phyloP scores from a whole-genome alignment of 768 basidiomycete genomes.

The Russula vinacea region DNA sequence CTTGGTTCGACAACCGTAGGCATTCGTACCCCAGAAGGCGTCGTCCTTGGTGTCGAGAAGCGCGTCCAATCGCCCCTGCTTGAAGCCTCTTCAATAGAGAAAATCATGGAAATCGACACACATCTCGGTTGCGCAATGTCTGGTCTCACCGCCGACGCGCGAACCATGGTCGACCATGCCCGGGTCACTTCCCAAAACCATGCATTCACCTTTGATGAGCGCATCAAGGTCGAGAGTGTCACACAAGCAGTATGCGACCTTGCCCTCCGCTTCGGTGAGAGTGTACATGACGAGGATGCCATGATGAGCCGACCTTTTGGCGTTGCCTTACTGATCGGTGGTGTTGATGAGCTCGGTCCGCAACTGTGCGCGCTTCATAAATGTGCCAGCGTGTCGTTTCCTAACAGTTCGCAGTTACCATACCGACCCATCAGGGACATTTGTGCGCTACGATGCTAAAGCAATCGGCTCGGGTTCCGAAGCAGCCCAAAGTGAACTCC shows the following conservation, averaged over 20 bases:
- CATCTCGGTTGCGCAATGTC: slow-evolving; percentile 99
- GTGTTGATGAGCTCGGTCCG: slow-evolving; percentile 91
- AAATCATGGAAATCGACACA: slow-evolving; percentile 98
- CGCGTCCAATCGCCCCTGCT: slow-evolving; percentile 95
- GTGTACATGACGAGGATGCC: slow-evolving; percentile 97
- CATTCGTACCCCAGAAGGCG: slow-evolving; percentile 84
- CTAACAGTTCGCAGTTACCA: slow-evolving; percentile 62
- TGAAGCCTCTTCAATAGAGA: slow-evolving; percentile 94
- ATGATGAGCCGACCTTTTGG: slow-evolving; percentile 99
- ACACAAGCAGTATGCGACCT: slow-evolving; percentile 98
- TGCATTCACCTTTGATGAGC: slow-evolving; percentile 94
- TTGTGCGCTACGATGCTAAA: slow-evolving; percentile 94
- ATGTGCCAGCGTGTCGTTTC: background rate
- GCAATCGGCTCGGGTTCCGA: slow-evolving; percentile 98
- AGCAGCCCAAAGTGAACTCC: slow-evolving; percentile 94
- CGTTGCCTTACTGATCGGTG: slow-evolving; percentile 96
- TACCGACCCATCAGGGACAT: slow-evolving; percentile 98
- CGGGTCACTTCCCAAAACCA: slow-evolving; percentile 96
- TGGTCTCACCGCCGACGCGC: slow-evolving; percentile 92
- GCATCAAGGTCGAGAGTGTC: slow-evolving; percentile 94
- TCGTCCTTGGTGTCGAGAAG: slow-evolving; percentile 95
- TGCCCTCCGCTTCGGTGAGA: slow-evolving; percentile 95
- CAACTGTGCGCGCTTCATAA: slow-evolving; percentile 68
- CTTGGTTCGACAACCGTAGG: slow-evolving; percentile 98
- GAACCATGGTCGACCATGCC: slow-evolving; percentile 99